Evolutionary conservation across 2,329 filamentous ascomycete species (phyloP).

Genomic region (Fonsecaea monophora): DNA sequence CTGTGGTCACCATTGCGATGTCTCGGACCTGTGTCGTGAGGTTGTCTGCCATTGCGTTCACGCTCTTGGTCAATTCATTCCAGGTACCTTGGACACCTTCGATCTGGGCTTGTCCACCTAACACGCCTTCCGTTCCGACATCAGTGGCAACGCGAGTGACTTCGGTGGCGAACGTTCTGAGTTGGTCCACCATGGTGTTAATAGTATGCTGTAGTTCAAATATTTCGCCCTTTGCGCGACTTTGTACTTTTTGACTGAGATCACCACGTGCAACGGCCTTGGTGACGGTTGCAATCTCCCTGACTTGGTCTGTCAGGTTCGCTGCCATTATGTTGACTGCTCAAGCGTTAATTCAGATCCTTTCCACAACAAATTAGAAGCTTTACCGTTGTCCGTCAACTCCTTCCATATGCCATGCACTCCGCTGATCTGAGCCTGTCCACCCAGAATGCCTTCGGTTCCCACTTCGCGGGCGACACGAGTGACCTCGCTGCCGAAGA

Average conservation of each 20-base stretch:
- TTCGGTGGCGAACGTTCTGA: constrained; percentile 82
- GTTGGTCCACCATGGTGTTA: constrained; percentile 87
- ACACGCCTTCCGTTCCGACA: constrained; percentile 82
- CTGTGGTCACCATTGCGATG: constrained; percentile 80
- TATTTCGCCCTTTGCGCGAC: constrained; percentile 81
- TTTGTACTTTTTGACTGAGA: constrained; percentile 82
- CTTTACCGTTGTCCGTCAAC: constrained; percentile 79
- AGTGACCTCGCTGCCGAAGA: constrained; percentile 95
- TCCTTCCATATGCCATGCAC: constrained; percentile 98
- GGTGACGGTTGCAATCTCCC: constrained; percentile 84
- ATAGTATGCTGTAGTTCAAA: constrained; percentile 83
- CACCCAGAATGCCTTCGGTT: constrained; percentile 91
- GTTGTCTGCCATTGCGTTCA: constrained; percentile 88
- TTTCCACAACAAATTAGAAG: not conserved
- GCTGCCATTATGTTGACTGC: constrained; percentile 82
- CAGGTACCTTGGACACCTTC: constrained; percentile 86
- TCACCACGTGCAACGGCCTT: constrained; percentile 84
- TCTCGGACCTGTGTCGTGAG: constrained; percentile 89
- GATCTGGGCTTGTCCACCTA: constrained; percentile 82
- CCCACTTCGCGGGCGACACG: constrained; percentile 94
- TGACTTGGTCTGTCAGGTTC: constrained; percentile 81
- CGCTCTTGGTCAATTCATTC: constrained; percentile 85
- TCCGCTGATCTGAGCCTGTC: constrained; percentile 90
- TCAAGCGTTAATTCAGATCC: constrained; percentile 26
- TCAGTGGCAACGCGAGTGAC: constrained; percentile 83